A percentile compares a stretch with the other conserved stretches of the same genome.
Conservation (phyloP, 164 flowering plant genomes). For the Aristolochia contorta region DNA sequence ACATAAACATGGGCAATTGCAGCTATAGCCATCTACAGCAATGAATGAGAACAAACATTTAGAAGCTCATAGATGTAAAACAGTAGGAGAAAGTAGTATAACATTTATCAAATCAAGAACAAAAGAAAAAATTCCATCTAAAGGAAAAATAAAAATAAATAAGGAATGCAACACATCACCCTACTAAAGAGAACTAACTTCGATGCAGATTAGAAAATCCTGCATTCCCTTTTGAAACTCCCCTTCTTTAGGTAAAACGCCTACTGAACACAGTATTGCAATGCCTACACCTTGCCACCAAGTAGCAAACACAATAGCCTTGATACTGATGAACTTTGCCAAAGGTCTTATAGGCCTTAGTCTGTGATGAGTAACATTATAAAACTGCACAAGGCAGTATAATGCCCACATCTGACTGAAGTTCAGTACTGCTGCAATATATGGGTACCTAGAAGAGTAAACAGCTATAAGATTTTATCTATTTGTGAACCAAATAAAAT, state of each 20-base stretch:
- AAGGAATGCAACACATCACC: too few species aligned
- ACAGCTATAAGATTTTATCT: neutral
- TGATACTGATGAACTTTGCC: constrained; percentile 86
- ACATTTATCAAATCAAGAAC: neutral
- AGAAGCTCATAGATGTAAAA: neutral
- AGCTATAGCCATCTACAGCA: constrained; percentile 75
- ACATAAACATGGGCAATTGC: constrained; percentile 77
- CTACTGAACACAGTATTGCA: constrained; percentile 43
- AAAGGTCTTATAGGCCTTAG: constrained; percentile 69
- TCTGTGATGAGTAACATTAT: constrained; percentile 60
- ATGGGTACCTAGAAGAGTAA: constrained; percentile 62
- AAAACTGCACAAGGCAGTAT: constrained; percentile 86
- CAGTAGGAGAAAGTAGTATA: too few species aligned
- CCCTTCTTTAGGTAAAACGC: constrained; percentile 49
- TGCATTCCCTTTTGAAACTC: constrained; percentile 58
- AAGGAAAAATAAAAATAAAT: too few species aligned
- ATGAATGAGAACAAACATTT: neutral
- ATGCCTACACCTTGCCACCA: constrained; percentile 99
- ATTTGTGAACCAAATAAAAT: neutral
- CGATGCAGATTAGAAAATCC: constrained; percentile 82
- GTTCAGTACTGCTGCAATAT: constrained; percentile 68
- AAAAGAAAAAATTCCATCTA: neutral
- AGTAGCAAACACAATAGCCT: constrained; percentile 92
- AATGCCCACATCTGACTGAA: constrained; percentile 98
- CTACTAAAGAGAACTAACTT: constrained; percentile 34